Conservation (phyloP, 2,329 filamentous ascomycete genomes). For the Paramyrothecium roridum region DNA sequence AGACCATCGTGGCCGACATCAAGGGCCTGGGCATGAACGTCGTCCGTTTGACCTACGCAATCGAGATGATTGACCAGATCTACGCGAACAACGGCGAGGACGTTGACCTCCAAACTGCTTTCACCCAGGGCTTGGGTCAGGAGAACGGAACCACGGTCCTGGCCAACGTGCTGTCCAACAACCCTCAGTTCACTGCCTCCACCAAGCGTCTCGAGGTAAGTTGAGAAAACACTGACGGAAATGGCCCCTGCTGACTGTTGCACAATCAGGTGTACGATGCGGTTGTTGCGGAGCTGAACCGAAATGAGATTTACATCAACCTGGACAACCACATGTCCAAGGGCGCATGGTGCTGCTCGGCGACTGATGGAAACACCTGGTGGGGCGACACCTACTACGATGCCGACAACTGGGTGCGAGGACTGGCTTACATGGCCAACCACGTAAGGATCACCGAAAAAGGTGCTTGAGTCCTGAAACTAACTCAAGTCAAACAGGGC, state of each 20-base stretch:
- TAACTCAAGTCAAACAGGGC: constrained; percentile 23
- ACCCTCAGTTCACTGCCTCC: constrained; percentile 50
- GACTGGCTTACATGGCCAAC: constrained; percentile 56
- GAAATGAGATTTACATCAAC: constrained; percentile 54
- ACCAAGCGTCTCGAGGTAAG: constrained; percentile 51
- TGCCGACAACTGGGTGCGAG: constrained; percentile 57
- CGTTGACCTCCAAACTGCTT: constrained; percentile 40
- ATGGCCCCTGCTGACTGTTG: neutral
- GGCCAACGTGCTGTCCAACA: constrained; percentile 49
- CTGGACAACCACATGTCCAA: constrained; percentile 61
- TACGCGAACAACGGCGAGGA: constrained; percentile 45
- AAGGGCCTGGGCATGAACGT: constrained; percentile 61
- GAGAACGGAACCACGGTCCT: constrained; percentile 51
- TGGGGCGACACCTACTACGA: constrained; percentile 60
- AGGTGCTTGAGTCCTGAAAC: neutral
- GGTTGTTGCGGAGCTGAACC: constrained; percentile 54
- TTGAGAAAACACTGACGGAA: neutral
- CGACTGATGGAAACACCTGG: constrained; percentile 55
- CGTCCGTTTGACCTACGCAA: constrained; percentile 61
- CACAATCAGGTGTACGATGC: constrained; percentile 46
- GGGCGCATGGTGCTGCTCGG: constrained; percentile 56
- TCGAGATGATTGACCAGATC: constrained; percentile 61
- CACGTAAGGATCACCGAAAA: constrained; percentile 37
- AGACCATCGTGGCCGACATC: constrained; percentile 50
- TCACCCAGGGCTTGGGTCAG: constrained; percentile 43